phyloP scores from a whole-genome alignment of 192 early-diverging fungal species.

The Coemansia sp. region DNA sequence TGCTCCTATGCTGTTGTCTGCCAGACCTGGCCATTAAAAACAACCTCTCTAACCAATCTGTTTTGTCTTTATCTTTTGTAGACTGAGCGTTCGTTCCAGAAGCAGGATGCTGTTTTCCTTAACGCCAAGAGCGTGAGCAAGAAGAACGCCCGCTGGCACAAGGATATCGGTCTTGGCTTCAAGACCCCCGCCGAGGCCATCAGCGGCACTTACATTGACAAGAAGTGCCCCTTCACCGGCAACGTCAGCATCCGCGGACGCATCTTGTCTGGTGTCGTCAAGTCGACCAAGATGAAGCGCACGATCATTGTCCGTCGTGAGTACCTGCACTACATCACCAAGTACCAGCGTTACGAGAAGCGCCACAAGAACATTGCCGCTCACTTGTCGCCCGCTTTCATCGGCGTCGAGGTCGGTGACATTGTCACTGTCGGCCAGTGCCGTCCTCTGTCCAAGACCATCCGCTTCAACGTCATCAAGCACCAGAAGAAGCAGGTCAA shows the following conservation, averaged over 20 bases:
- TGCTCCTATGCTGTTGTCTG: background rate
- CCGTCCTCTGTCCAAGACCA: slow-evolving; percentile 98
- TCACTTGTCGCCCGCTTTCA: slow-evolving; percentile 93
- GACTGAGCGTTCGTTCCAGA: slow-evolving; percentile 97
- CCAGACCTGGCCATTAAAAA: slow-evolving; percentile 5
- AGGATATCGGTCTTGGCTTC: slow-evolving; percentile 98
- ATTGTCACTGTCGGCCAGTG: slow-evolving; percentile 98
- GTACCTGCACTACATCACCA: slow-evolving; percentile 99
- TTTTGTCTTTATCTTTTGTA: slow-evolving; percentile 39
- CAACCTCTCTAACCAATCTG: background rate
- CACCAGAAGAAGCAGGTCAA: slow-evolving; percentile 81
- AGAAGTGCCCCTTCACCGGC: slow-evolving; percentile 99
- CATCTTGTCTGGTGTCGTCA: slow-evolving; percentile 91
- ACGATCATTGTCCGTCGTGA: slow-evolving; percentile 98
- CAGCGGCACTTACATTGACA: slow-evolving; percentile 98
- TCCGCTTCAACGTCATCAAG: slow-evolving; percentile 99
- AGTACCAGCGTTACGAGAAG: slow-evolving; percentile 99
- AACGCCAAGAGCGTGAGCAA: slow-evolving; percentile 74
- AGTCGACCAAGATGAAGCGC: slow-evolving; percentile 98
- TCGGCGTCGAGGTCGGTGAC: slow-evolving; percentile 88
- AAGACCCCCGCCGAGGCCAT: slow-evolving; percentile 99
- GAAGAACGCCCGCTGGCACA: slow-evolving; percentile 92
- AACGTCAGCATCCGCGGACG: slow-evolving; percentile 97
- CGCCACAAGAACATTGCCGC: slow-evolving; percentile 99
- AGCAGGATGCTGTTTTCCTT: slow-evolving; percentile 93